A percentile compares a stretch with the other conserved stretches of the same genome.
Evolutionary conservation across 1,139 yeast species (phyloP).

Genomic region (Yamadazyma atmosphaerica): DNA sequence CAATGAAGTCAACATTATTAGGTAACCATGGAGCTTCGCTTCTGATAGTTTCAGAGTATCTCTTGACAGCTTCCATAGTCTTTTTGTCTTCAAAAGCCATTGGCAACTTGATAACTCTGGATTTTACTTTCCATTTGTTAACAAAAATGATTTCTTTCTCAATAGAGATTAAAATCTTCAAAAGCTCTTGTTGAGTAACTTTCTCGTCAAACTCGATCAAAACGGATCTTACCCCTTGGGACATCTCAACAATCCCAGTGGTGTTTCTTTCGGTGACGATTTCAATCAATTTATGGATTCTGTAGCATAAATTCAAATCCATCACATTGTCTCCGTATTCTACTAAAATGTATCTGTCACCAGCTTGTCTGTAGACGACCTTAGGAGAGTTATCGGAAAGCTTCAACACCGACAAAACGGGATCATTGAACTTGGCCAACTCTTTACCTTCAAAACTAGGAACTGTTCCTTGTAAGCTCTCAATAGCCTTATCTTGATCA

Average conservation of each 20-base stretch:
- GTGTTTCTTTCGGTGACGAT: slow-evolving; percentile 66
- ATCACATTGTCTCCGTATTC: slow-evolving; percentile 89
- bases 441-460: slow-evolving; percentile 20
- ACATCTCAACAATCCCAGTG: slow-evolving; percentile 87
- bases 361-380: slow-evolving; percentile 92
- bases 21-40: slow-evolving; percentile 97
- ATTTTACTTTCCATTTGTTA: slow-evolving; percentile 81
- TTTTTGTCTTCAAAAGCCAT: slow-evolving; percentile 94
- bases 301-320: slow-evolving; percentile 82
- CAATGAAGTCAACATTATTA: slow-evolving; percentile 93
- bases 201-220: slow-evolving; percentile 76
- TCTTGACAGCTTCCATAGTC: slow-evolving; percentile 83
- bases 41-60: slow-evolving; percentile 92
- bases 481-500: slow-evolving; percentile 57
- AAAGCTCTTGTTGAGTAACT: slow-evolving; percentile 59
- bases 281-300: slow-evolving; percentile 80
- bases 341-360: slow-evolving; percentile 86
- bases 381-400: slow-evolving; percentile 58
- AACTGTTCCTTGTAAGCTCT: slow-evolving; percentile 40
- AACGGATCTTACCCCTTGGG: slow-evolving; percentile 95
- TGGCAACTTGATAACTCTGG: slow-evolving; percentile 81
- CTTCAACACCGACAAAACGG: slow-evolving; percentile 55
- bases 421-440: slow-evolving; percentile 53
- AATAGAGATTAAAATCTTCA: slow-evolving; percentile 65
- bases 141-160: slow-evolving; percentile 74